Evolutionary conservation across 495 filamentous ascomycete genomes (phyloP), one percentile per base, ranked within the genome.

Genomic region (Tuber umbilicatum): DNA sequence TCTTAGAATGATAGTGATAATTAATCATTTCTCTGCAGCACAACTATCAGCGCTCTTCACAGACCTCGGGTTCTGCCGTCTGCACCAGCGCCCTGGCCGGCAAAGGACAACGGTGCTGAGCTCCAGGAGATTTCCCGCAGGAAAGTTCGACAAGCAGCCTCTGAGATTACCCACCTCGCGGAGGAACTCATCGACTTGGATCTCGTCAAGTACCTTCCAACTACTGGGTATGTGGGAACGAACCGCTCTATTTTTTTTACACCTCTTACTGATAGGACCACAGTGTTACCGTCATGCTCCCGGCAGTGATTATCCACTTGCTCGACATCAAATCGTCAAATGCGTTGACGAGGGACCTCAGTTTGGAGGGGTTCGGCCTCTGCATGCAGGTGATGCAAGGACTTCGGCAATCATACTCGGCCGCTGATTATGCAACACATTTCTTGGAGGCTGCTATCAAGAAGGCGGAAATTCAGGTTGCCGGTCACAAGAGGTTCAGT

Each of bases 281-380:
- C 38, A 81, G 80, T 60, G 92, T 97, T 35, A 97, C 93, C 0
- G 93, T 96, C 16, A 88, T 97, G 17, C 88, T 97, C 6, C 93
- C 93, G 3, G 93, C 93, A 19, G 92, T 96, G 83, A 96, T 97
- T 76, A 94, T 96, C 73, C 93, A 97, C 80, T 86, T 97, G 31
- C 88, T 97, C 4, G 92, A 96, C 80, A 94, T 95, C 86, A 96
- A 94, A 80, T 91, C 90, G 55, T 90, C 87, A 67, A 88, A 92
- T 74, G 87, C 88, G 27, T 88, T 87, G 69, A 88, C 91, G 23
- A 87, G 91, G 37, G 87, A 89, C 74, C 84, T 88, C 45, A 91
- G 90, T 73, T 85, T 92, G 70, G 88, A 90, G 70, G 91, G 92
- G 70, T 97, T 96, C 85, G 90, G 89, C 81, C 88, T 93, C 81